Evolutionary conservation across 768 basidiomycete species (phyloP).

Genomic region (Boletus speciosus): DNA sequence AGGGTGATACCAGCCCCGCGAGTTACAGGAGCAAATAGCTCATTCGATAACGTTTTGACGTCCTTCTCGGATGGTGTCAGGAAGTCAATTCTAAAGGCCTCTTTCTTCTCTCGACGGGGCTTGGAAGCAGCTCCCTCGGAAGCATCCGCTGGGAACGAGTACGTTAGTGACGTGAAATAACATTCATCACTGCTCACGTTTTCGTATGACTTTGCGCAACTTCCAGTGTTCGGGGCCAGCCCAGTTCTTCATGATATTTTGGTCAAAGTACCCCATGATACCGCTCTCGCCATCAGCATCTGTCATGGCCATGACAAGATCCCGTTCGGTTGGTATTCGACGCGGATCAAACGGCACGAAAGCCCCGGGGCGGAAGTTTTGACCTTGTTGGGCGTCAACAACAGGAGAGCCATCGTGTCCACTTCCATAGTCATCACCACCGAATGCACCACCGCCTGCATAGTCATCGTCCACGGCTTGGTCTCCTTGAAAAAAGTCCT

Average conservation of each 20-base stretch:
- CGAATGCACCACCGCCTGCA: slow-evolving; percentile 37
- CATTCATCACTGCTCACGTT: slow-evolving; percentile 48
- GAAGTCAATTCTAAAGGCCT: slow-evolving; percentile 82
- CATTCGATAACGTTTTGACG: slow-evolving; percentile 58
- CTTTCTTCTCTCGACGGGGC: slow-evolving; percentile 70
- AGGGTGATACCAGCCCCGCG: slow-evolving; percentile 68
- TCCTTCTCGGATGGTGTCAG: slow-evolving; percentile 54
- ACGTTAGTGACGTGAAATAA: background rate
- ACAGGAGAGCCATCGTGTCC: slow-evolving; percentile 43
- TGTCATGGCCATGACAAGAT: slow-evolving; percentile 84
- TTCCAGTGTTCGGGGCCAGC: slow-evolving; percentile 99
- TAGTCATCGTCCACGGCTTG: slow-evolving; percentile 52
- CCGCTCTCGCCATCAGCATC: slow-evolving; percentile 54
- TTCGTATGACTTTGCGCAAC: slow-evolving; percentile 72
- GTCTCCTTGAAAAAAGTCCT: slow-evolving; percentile 70
- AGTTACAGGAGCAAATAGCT: slow-evolving; percentile 76
- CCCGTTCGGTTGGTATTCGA: slow-evolving; percentile 67
- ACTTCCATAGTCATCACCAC: slow-evolving; percentile 41
- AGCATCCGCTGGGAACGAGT: slow-evolving; percentile 39
- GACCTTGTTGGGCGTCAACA: slow-evolving; percentile 39
- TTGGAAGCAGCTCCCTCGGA: slow-evolving; percentile 49
- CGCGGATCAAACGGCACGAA: slow-evolving; percentile 86
- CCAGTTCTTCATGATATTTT: slow-evolving; percentile 88
- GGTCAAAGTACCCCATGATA: slow-evolving; percentile 88
- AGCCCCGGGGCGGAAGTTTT: slow-evolving; percentile 39